Percentiles rank a stretch among this genome's conserved stretches.
Evolutionary conservation across 139 green algal species (phyloP).

Genomic region (Chlamydomonas applanata): DNA sequence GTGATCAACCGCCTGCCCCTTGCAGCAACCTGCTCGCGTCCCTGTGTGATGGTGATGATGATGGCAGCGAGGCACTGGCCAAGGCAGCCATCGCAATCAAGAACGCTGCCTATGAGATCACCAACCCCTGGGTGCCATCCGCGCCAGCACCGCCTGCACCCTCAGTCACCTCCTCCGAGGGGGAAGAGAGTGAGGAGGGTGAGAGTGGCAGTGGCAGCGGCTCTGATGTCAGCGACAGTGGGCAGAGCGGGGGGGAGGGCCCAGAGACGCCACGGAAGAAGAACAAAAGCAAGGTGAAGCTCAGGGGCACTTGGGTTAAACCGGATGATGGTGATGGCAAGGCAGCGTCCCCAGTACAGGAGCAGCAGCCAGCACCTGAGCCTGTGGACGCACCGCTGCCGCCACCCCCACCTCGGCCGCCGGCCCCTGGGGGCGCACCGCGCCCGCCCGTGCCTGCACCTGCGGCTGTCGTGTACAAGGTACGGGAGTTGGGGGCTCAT

Average conservation of each 20-base stretch:
- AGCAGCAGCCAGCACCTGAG: neutral
- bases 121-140: neutral
- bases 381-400: neutral
- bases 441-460: neutral
- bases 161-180: no score
- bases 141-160: no score
- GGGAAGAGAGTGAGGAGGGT: no score
- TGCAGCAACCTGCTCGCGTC: no score
- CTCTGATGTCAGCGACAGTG: no score
- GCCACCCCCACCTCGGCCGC: neutral
- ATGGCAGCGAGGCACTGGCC: neutral
- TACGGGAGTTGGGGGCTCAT: no score
- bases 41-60: no score
- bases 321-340: neutral
- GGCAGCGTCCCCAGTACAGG: neutral
- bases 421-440: neutral
- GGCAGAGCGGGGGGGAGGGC: no score
- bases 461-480: neutral
- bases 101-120: neutral
- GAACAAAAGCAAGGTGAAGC: no score
- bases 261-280: neutral
- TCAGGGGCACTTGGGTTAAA: neutral
- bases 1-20: no score
- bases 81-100: constrained; percentile 1
- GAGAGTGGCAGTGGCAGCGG: no score